A percentile compares a stretch with the other conserved stretches of the same genome.
phyloP scores from a whole-genome alignment of 257 asterid genomes.

The Thymus quinquecostatus region DNA sequence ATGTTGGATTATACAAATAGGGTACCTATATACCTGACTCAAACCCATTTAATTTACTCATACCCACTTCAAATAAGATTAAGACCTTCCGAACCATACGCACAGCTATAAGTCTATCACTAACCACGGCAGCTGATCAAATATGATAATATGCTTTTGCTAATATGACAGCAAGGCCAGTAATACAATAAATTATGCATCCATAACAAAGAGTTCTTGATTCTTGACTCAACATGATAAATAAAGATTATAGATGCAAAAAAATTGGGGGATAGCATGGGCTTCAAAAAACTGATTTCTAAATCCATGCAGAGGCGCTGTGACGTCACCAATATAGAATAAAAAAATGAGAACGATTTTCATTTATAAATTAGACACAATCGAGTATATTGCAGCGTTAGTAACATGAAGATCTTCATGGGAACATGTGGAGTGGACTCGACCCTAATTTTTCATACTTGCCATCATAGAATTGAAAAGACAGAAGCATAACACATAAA shows the following conservation, averaged over 20 bases:
- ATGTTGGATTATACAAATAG: no score
- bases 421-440: background rate
- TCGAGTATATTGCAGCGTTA: slow-evolving; percentile 11
- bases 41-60: background rate
- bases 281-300: background rate
- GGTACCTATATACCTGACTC: background rate
- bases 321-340: background rate
- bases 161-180: no score
- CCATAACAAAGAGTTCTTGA: no score
- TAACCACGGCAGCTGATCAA: no score
- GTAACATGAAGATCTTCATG: background rate
- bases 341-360: slow-evolving; percentile 10
- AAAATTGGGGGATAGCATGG: background rate
- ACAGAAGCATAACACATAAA: background rate
- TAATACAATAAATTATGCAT: no score
- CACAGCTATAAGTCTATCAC: no score
- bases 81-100: no score
- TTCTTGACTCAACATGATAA: no score
- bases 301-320: background rate
- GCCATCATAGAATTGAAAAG: background rate
- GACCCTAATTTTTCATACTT: background rate
- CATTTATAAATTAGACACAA: slow-evolving; percentile 2
- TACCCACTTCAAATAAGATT: no score
- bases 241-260: no score
- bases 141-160: no score